Evolutionary conservation across 106 monocot genomes (phyloP).

Genomic region (Dendrobium chrysotoxum): DNA sequence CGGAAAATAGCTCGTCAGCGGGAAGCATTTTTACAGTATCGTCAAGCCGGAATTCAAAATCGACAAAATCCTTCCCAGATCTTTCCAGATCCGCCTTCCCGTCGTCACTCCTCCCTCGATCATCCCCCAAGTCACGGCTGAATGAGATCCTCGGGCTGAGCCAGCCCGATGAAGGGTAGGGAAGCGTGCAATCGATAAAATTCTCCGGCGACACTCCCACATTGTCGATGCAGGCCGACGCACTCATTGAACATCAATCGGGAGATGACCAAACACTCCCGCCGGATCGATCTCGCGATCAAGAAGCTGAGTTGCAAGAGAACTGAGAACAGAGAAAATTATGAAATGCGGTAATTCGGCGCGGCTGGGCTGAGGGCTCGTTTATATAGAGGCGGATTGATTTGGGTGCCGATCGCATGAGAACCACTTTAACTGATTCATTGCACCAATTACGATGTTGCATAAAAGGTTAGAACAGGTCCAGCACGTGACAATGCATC

Average conservation of each 20-base stretch:
- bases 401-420: not conserved
- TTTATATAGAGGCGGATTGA: not conserved
- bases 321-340: not conserved
- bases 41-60: constrained; percentile 75
- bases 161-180: not conserved
- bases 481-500: not conserved
- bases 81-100: not conserved
- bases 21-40: constrained; percentile 63
- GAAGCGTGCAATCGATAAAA: not conserved
- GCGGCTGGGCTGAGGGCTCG: not conserved
- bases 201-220: not conserved
- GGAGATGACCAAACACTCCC: not conserved
- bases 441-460: not conserved
- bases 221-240: constrained; percentile 1
- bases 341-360: no score
- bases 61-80: constrained; percentile 21
- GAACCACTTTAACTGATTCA: constrained; percentile 1
- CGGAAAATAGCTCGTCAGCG: constrained; percentile 84
- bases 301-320: not conserved
- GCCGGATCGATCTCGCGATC: not conserved
- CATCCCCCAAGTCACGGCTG: not conserved
- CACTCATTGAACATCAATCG: not conserved
- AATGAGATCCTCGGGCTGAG: constrained; percentile 1
- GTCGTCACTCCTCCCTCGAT: not conserved
- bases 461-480: not conserved